Conservation (phyloP, 495 filamentous ascomycete genomes). For the Antarctomyces pellizariae region DNA sequence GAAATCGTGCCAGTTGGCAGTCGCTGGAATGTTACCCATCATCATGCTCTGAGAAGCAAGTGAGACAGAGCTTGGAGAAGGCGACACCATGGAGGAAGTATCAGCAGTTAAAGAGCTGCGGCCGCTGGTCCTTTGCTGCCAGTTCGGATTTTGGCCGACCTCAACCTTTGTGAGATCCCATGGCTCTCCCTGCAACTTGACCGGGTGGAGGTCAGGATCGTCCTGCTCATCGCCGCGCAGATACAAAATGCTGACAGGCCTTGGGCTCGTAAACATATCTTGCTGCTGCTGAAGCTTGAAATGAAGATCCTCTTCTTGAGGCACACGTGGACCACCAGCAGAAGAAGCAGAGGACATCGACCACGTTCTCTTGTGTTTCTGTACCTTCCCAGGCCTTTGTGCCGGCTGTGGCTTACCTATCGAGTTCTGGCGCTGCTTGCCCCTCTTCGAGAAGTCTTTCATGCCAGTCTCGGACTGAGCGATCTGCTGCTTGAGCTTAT, state of each 20-base stretch:
- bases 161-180: slow-evolving; percentile 33
- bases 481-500: slow-evolving; percentile 84
- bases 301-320: slow-evolving; percentile 74
- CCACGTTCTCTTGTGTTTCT: slow-evolving; percentile 87
- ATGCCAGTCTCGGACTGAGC: slow-evolving; percentile 69
- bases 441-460: slow-evolving; percentile 68
- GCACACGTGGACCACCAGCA: slow-evolving; percentile 29
- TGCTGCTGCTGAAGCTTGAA: slow-evolving; percentile 62
- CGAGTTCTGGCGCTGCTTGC: slow-evolving; percentile 49
- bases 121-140: slow-evolving; percentile 32
- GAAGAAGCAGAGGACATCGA: slow-evolving; percentile 81
- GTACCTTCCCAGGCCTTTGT: slow-evolving; percentile 46
- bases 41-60: slow-evolving; percentile 32
- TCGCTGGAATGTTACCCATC: slow-evolving; percentile 12
- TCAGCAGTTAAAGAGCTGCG: slow-evolving; percentile 25
- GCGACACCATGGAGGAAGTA: slow-evolving; percentile 45
- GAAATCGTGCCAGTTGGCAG: slow-evolving; percentile 28
- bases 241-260: slow-evolving; percentile 63
- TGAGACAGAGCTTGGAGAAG: slow-evolving; percentile 40
- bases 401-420: slow-evolving; percentile 20
- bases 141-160: slow-evolving; percentile 24
- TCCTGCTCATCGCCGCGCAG: slow-evolving; percentile 65
- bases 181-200: slow-evolving; percentile 46
- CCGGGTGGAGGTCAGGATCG: slow-evolving; percentile 74
- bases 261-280: slow-evolving; percentile 89